A percentile compares a stretch with the other conserved stretches of the same genome.
These are phyloP conservation scores for Cordyceps tenuipes DNA, from an alignment of 2,329 filamentous ascomycete genomes.

Conservation along the genomic window DNA sequence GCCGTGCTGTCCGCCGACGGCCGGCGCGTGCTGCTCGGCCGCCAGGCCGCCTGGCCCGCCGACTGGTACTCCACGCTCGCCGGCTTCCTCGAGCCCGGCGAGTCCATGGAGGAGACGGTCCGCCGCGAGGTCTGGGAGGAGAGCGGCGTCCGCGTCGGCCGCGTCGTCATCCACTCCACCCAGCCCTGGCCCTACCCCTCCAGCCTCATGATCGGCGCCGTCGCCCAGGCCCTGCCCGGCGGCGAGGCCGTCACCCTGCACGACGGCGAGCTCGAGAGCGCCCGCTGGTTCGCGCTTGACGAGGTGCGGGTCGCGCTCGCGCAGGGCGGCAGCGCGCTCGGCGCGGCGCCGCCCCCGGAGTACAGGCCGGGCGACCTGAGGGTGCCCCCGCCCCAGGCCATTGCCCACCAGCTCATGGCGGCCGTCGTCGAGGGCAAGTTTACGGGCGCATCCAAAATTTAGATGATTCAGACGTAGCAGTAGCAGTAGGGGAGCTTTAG, in stretches of 20 bases:
- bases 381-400: constrained; percentile 77
- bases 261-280: constrained; percentile 84
- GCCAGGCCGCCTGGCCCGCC: constrained; percentile 73
- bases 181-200: constrained; percentile 86
- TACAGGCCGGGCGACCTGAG: constrained; percentile 72
- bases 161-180: constrained; percentile 73
- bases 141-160: constrained; percentile 64
- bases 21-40: constrained; percentile 70
- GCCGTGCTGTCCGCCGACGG: constrained; percentile 79
- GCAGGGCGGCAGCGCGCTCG: constrained; percentile 57
- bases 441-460: constrained; percentile 45
- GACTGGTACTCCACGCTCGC: constrained; percentile 85
- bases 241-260: constrained; percentile 79
- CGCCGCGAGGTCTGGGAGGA: constrained; percentile 83
- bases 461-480: not conserved
- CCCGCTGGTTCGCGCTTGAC: constrained; percentile 77
- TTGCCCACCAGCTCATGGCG: constrained; percentile 80
- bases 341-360: constrained; percentile 52
- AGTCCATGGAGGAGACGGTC: constrained; percentile 78
- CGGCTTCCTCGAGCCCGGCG: constrained; percentile 77
- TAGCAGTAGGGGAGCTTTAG: not conserved
- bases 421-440: constrained; percentile 73
- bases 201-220: constrained; percentile 77
- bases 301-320: constrained; percentile 70
- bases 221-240: constrained; percentile 70